phyloP scores from a whole-genome alignment of 2,329 filamentous ascomycete genomes.

The Epichloe typhina region DNA sequence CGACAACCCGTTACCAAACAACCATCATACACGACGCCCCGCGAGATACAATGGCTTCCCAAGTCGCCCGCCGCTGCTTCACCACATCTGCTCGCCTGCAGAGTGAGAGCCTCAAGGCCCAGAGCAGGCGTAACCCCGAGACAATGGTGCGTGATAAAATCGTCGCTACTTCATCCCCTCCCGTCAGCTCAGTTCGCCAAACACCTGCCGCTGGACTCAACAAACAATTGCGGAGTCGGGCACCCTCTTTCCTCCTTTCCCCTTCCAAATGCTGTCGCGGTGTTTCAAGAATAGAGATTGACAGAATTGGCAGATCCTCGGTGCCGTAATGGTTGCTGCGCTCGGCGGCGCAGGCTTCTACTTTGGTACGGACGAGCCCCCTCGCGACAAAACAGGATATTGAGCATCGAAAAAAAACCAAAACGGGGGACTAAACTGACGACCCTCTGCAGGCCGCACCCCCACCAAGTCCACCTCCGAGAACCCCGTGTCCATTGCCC shows the following conservation, averaged over 20 bases:
- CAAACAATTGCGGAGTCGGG: too few species aligned
- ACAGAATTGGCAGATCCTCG: constrained; percentile 53
- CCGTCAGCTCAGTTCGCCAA: neutral
- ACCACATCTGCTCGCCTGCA: constrained; percentile 38
- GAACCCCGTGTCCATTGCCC: constrained; percentile 57
- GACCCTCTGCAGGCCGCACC: constrained; percentile 48
- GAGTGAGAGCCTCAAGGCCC: constrained; percentile 38
- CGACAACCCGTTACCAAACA: neutral
- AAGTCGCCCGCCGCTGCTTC: constrained; percentile 42
- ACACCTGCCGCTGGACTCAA: neutral
- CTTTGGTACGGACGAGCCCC: constrained; percentile 46
- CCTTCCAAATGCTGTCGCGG: neutral
- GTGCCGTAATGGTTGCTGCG: constrained; percentile 79
- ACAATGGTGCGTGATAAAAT: constrained; percentile 29
- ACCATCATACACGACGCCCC: constrained; percentile 4
- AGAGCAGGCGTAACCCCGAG: constrained; percentile 42
- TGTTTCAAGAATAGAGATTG: neutral
- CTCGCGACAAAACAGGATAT: too few species aligned
- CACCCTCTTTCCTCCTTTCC: too few species aligned
- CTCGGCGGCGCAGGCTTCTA: constrained; percentile 84
- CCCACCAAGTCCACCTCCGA: constrained; percentile 81
- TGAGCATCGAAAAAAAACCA: too few species aligned
- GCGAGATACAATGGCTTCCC: constrained; percentile 38
- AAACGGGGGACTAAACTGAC: too few species aligned
- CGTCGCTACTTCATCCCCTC: constrained; percentile 7